A percentile compares a stretch with the other conserved stretches of the same genome.
These are phyloP conservation scores for Exophiala sp. DNA, from an alignment of 2,329 filamentous ascomycete species.

Conservation along the genomic window DNA sequence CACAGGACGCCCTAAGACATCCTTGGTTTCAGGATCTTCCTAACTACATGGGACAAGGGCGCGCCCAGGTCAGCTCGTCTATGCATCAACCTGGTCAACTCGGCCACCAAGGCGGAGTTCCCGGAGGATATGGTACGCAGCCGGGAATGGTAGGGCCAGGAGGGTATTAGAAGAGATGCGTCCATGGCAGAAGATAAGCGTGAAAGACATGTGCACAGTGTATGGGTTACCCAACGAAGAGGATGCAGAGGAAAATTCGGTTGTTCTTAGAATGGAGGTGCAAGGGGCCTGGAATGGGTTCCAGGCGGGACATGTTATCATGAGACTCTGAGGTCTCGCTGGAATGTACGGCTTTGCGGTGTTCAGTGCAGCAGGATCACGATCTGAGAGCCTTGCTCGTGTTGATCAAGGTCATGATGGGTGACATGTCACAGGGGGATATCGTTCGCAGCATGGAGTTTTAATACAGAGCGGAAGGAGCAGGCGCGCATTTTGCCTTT, in stretches of 20 bases:
- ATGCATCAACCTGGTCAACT: slow-evolving; percentile 22
- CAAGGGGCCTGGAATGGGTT: background rate
- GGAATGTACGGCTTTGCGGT: background rate
- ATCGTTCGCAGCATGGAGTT: slow-evolving; percentile 2
- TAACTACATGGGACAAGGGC: slow-evolving; percentile 21
- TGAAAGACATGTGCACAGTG: background rate
- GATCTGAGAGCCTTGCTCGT: background rate
- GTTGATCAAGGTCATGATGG: background rate
- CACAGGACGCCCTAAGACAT: slow-evolving; percentile 77
- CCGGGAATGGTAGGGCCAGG: slow-evolving; percentile 24
- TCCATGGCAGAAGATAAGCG: background rate
- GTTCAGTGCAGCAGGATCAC: background rate
- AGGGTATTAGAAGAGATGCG: slow-evolving; percentile 8
- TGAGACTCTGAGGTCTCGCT: background rate
- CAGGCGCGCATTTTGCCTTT: background rate
- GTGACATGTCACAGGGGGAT: slow-evolving; percentile 3
- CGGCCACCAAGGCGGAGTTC: slow-evolving; percentile 16
- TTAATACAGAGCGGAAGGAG: background rate
- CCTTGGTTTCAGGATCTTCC: slow-evolving; percentile 75
- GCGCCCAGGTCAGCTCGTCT: slow-evolving; percentile 16
- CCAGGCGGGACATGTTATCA: background rate
- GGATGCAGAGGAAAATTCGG: background rate
- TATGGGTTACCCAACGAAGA: background rate
- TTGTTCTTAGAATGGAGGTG: background rate
- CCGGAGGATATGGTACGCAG: slow-evolving; percentile 24